A percentile compares a stretch with the other conserved stretches of the same genome.
Evolutionary conservation across 495 filamentous ascomycete species (phyloP).

Genomic region (Penicillium psychrofluorescens): DNA sequence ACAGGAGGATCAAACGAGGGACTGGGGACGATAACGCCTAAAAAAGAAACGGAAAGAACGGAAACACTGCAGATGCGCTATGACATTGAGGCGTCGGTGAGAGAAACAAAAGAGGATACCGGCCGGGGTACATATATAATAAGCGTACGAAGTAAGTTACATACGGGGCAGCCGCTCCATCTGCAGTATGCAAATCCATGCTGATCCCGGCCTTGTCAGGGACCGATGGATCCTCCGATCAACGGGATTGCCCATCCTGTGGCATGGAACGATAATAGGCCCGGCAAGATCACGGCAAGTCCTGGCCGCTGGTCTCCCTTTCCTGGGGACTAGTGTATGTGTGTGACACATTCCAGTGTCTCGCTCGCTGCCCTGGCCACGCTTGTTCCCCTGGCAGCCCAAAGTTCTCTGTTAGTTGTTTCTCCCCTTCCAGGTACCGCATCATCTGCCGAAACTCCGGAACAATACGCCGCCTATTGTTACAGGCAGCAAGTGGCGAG

Average conservation of each 20-base stretch:
- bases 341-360: constrained; percentile 22
- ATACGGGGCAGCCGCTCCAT: constrained; percentile 1
- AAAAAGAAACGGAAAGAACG: constrained; percentile 18
- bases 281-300: constrained; percentile 3
- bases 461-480: constrained; percentile 1
- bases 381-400: no score
- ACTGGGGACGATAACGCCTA: constrained; percentile 10
- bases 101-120: constrained; percentile 4
- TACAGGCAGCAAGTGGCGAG: constrained; percentile 5
- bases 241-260: constrained; percentile 8
- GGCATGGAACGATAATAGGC: constrained; percentile 20
- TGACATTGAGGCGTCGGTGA: constrained; percentile 18
- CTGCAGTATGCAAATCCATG: constrained; percentile 26
- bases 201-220: constrained; percentile 13
- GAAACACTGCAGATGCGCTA: constrained; percentile 14
- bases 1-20: constrained; percentile 21
- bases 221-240: constrained; percentile 5
- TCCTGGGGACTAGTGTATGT: constrained; percentile 8
- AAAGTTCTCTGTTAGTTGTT: background rate
- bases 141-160: constrained; percentile 8
- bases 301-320: constrained; percentile 5
- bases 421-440: background rate
- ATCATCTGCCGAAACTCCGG: constrained; percentile 1
- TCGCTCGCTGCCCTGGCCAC: constrained; percentile 9
- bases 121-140: constrained; percentile 19